phyloP scores from a whole-genome alignment of 1,284 basidiomycete genomes.

The Bondarzewia mesenterica region DNA sequence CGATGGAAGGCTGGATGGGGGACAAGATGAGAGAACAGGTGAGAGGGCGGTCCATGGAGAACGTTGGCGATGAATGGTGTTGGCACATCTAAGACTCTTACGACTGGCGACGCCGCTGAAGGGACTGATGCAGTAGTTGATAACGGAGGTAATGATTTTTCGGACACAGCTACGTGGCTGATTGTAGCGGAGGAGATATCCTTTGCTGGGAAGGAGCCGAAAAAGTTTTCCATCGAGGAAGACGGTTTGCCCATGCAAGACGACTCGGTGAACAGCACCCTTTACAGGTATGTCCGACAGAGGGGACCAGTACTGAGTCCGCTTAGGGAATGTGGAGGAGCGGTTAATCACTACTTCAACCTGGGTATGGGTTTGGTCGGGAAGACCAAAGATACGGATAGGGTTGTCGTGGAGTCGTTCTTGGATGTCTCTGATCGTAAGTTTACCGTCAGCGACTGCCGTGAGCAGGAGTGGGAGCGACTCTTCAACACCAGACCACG shows the following conservation, averaged over 20 bases:
- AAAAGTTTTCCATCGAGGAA: constrained; percentile 86
- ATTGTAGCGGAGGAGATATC: constrained; percentile 74
- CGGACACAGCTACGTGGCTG: constrained; percentile 31
- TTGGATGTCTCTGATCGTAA: constrained; percentile 82
- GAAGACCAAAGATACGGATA: constrained; percentile 84
- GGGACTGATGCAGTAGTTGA: constrained; percentile 2
- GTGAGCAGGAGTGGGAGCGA: constrained; percentile 83
- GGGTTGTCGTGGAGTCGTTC: constrained; percentile 87
- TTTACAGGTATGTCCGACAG: constrained; percentile 58
- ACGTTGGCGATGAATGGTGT: constrained; percentile 11
- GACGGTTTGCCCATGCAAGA: constrained; percentile 86
- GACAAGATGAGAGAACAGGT: constrained; percentile 32
- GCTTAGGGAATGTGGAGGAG: constrained; percentile 49
- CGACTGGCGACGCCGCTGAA: constrained; percentile 5
- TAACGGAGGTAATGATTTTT: constrained; percentile 3
- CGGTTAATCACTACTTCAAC: constrained; percentile 92
- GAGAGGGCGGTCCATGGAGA: constrained; percentile 30
- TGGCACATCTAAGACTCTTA: constrained; percentile 5
- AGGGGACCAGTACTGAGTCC: constrained; percentile 74
- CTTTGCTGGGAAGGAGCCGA: constrained; percentile 57
- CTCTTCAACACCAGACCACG: constrained; percentile 83
- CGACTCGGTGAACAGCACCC: constrained; percentile 86
- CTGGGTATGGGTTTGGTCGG: constrained; percentile 80
- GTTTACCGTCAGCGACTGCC: constrained; percentile 74
- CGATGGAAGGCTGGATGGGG: constrained; percentile 72